A percentile compares a stretch with the other conserved stretches of the same genome.
phyloP scores from a whole-genome alignment of 371 early-diverging fungal species.

The Apophysomyces elegans region DNA sequence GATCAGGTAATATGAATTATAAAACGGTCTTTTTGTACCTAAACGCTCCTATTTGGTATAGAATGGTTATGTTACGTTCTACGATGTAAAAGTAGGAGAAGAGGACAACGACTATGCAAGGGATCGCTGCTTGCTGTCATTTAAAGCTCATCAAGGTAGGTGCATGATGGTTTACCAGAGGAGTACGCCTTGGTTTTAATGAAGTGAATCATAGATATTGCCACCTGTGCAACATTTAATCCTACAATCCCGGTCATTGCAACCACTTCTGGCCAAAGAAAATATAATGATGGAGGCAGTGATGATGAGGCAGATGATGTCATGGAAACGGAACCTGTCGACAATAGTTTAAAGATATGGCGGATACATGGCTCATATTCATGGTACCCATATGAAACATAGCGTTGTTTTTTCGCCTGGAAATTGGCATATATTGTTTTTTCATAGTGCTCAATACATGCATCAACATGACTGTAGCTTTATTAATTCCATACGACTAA shows the following conservation, averaged over 20 bases:
- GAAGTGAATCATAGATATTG: conserved; percentile 44
- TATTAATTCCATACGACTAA: too few relatives aligned
- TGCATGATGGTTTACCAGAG: background rate
- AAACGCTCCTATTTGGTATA: conserved; percentile 9
- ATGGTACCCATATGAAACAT: conserved; percentile 33
- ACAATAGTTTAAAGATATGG: conserved; percentile 57
- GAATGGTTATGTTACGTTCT: conserved; percentile 53
- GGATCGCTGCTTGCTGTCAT: conserved; percentile 11
- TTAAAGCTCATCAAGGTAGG: conserved; percentile 35
- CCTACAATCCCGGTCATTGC: conserved; percentile 64
- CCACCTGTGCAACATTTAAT: conserved; percentile 60
- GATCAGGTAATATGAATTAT: conserved; percentile 44
- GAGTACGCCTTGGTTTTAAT: background rate
- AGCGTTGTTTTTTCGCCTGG: background rate
- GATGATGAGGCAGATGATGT: conserved; percentile 10
- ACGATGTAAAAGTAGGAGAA: conserved; percentile 42
- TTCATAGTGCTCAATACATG: background rate
- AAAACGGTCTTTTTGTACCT: background rate
- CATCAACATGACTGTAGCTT: background rate
- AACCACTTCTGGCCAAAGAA: conserved; percentile 70
- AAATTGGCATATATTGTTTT: background rate
- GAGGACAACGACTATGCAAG: conserved; percentile 15
- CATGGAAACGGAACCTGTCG: conserved; percentile 26
- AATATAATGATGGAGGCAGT: conserved; percentile 33
- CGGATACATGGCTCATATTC: conserved; percentile 48